phyloP scores from a whole-genome alignment of 2,329 filamentous ascomycete genomes.

The Xenosphaeropsis pyriputrescens region DNA sequence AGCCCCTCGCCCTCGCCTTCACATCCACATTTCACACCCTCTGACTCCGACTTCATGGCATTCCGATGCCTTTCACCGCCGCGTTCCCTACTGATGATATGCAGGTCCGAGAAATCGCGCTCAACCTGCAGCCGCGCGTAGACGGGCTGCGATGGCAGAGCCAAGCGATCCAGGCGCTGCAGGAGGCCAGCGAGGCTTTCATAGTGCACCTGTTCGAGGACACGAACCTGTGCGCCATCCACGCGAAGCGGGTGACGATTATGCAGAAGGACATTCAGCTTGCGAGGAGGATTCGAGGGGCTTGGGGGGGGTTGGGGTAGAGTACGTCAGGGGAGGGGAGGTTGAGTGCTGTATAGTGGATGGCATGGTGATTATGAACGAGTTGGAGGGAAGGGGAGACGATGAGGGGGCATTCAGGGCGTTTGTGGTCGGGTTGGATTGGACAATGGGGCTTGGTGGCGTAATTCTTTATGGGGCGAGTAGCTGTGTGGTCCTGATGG shows the following conservation, averaged over 20 bases:
- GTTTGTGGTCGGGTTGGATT: no score
- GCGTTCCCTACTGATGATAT: no score
- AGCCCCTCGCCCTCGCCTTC: slow-evolving; percentile 7
- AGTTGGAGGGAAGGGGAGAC: no score
- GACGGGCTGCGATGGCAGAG: slow-evolving; percentile 86
- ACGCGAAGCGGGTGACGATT: slow-evolving; percentile 92
- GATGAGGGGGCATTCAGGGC: no score
- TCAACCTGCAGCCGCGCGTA: slow-evolving; percentile 44
- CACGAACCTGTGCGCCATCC: slow-evolving; percentile 89
- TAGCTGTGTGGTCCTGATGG: no score
- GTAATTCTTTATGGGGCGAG: no score
- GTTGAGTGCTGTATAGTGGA: not conserved
- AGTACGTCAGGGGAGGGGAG: not conserved
- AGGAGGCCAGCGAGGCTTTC: slow-evolving; percentile 94
- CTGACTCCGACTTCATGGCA: no score
- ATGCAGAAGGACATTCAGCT: slow-evolving; percentile 98
- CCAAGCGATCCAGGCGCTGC: slow-evolving; percentile 81
- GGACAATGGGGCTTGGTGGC: no score
- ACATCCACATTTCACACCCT: no score
- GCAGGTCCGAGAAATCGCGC: slow-evolving; percentile 57
- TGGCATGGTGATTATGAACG: not conserved
- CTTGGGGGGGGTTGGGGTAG: slow-evolving; percentile 57
- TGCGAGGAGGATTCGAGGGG: slow-evolving; percentile 63
- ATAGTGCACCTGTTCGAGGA: slow-evolving; percentile 94
- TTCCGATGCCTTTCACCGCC: no score